These are phyloP conservation scores for Aspergillus pseudoglaucus DNA, from an alignment of 2,329 filamentous ascomycete genomes.

Conservation along the genomic window DNA sequence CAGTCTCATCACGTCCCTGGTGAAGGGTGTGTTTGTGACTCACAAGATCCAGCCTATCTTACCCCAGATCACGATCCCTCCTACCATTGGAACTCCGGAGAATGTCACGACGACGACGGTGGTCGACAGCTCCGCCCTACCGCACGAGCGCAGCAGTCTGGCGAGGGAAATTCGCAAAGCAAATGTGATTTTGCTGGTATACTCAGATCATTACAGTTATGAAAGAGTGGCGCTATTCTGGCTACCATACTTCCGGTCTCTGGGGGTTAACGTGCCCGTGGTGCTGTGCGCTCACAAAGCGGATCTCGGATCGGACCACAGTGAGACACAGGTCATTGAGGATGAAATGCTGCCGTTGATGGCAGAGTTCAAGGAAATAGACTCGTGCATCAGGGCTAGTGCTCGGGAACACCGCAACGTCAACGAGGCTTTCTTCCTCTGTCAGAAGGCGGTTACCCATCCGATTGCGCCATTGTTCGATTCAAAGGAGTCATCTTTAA, in stretches of 20 bases:
- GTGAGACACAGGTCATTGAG: conserved; percentile 76
- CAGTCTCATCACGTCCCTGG: conserved; percentile 85
- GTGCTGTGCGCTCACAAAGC: conserved; percentile 96
- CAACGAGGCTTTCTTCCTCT: conserved; percentile 94
- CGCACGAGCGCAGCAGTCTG: conserved; percentile 82
- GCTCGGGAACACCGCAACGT: conserved; percentile 88
- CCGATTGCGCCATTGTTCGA: conserved; percentile 95
- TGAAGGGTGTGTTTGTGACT: conserved; percentile 94
- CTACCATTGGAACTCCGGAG: conserved; percentile 85
- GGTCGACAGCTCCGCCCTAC: conserved; percentile 91
- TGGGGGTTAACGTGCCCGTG: conserved; percentile 97
- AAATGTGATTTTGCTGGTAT: conserved; percentile 94
- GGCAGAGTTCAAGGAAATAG: conserved; percentile 97
- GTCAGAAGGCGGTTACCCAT: conserved; percentile 95
- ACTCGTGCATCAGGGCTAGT: conserved; percentile 93
- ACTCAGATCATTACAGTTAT: conserved; percentile 98
- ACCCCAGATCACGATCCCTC: conserved; percentile 90
- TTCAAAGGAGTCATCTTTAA: conserved; percentile 82
- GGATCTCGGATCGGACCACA: conserved; percentile 70
- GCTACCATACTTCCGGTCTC: conserved; percentile 95
- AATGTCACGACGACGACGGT: conserved; percentile 91
- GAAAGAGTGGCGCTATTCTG: conserved; percentile 94
- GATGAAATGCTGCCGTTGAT: conserved; percentile 98
- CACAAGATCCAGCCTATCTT: conserved; percentile 93
- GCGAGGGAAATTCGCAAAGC: conserved; percentile 93